A percentile compares a stretch with the other conserved stretches of the same genome.
These are phyloP conservation scores for Erysimum cheiranthoides DNA, from an alignment of 345 rosid species.

Conservation along the genomic window DNA sequence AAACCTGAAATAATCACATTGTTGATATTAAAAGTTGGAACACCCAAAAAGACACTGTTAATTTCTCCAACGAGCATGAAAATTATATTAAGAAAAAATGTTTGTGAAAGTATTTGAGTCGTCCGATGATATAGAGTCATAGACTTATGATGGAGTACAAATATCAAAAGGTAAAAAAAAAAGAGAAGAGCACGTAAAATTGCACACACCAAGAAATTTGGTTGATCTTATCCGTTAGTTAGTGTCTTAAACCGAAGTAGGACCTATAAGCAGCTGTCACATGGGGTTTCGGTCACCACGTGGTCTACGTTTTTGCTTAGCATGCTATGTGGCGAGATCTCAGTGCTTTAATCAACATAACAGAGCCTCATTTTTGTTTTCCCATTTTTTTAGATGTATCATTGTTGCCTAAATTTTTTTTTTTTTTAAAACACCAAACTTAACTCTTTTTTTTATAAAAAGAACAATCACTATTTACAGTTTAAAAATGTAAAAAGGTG, in stretches of 20 bases:
- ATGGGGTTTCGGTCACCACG: conserved; percentile 35
- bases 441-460: no score
- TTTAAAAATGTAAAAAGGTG: no score
- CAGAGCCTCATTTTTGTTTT: neutral
- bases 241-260: conserved; percentile 37
- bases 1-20: neutral
- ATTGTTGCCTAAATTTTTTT: no score
- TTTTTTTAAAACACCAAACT: no score
- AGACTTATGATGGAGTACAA: neutral
- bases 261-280: conserved; percentile 39
- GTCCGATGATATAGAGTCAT: neutral
- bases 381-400: no score
- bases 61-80: neutral
- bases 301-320: conserved; percentile 11
- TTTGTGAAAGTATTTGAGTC: neutral
- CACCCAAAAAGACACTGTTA: neutral
- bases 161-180: conserved; percentile 9
- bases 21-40: neutral
- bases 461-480: no score
- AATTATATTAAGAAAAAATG: neutral
- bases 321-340: conserved; percentile 38
- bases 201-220: neutral
- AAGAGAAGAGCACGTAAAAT: conserved; percentile 20
- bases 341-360: neutral
- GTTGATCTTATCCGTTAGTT: conserved; percentile 44